Evolutionary conservation across 2,329 filamentous ascomycete species (phyloP), one percentile per base, ranked within the genome.

Genomic region (Zarea fungicola): DNA sequence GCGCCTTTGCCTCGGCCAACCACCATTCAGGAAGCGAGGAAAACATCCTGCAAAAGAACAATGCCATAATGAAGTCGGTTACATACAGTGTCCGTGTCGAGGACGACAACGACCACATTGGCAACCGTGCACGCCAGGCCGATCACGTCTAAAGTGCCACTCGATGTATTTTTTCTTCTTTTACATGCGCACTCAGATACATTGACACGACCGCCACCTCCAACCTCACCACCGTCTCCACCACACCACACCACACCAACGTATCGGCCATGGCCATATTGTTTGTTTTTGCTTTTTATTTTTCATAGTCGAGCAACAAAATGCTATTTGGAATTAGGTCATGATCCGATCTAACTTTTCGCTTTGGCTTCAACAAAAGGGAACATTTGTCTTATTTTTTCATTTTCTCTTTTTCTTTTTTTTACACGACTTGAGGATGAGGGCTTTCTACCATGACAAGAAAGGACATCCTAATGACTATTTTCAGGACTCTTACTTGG

Each of bases 51-150:
- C 52, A 58, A 23, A 55, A 54, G 9, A 56, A 59, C n/a, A 58
- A 61, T n/a, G 56, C 57, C 22, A 72, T 73, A 26, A 47, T 70
- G 25, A 73, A 73, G 57, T 70, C 67, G 1, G 60, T 73, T 13
- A 67, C 66, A 2, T 72, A 72, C 49, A 69, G 60, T 25, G 68
- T 73, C 1, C 58, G 62, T 19, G 62, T 72, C 11, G 67, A 68
- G 36, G 57, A 68, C 9, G 56, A 55, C 10, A 42, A 50, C 13
- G 48, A 44, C 19, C 26, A 42, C 10, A 32, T 25, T 22, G 21
- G 11, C 22, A 14, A 16, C 16, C 42, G 18, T 18, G 32, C 31
- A n/a, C 42, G 35, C 6, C 11, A n/a, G 25, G 9, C 23, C 14
- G 35, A 34, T 22, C 41, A 19, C 29, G 26, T 36, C 23, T 45